Evolutionary conservation across 2,329 filamentous ascomycete species (phyloP), one percentile per base, ranked within the genome.

Genomic region (Scedosporium minutisporum): DNA sequence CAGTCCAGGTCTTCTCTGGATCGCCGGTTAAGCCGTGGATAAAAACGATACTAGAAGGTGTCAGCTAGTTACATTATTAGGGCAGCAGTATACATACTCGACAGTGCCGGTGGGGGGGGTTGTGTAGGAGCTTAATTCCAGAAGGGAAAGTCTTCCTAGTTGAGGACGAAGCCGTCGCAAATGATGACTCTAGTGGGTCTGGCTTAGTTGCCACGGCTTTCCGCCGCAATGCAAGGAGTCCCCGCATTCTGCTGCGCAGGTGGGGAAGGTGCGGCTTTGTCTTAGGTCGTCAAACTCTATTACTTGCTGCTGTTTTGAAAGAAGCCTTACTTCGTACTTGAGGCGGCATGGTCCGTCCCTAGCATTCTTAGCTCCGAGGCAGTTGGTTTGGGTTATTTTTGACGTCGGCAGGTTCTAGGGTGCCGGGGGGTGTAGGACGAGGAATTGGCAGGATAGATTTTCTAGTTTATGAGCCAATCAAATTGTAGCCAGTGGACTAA

Each of bases 1-100:
- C 69, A 18, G 69, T 72, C 72, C 73, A 75, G 10, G 72, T 73
- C 7, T 62, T 63, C 41, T 72, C 70, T 16, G 7, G 6, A 16
- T 42, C 38, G 38, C 38, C 38, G 38, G 38, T 42, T 42, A 42
- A 16, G 38, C 38, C 38, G 38, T 42, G 38, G 38, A 42, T 42
- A 16, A 42, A 42, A 16, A 42, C 38, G 38, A 42, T 42, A 42
- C 38, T 42, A 42, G 16, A 16, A 6, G 38, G 38, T 16, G 38
- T 42, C 38, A 42, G 38, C 38, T 42, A 42, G 38, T 16, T 6
- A 7, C 38, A 7, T 42, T 42, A 42, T 16, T 16, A 7, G 7
- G 38, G 6, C 6, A 6, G 38, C 16, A 6, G 38, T 42, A 42
- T 42, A 42, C 38, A 42, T 42, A 42, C 38, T 42, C 38, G 16